phyloP scores from a whole-genome alignment of 148 eudicot genomes.

The Rhododendron vialii region DNA sequence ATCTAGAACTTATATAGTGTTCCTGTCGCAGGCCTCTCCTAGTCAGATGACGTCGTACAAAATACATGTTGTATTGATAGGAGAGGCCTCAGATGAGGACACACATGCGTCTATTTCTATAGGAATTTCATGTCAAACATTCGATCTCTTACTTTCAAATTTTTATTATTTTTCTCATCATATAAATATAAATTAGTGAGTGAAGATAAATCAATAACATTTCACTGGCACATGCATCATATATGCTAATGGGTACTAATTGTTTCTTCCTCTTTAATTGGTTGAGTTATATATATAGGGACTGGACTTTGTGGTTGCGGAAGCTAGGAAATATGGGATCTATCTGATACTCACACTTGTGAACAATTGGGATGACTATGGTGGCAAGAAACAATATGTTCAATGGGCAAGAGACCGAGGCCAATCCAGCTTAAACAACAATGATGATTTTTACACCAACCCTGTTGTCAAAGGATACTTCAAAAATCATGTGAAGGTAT shows the following conservation, averaged over 20 bases:
- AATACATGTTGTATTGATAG: too few relatives aligned
- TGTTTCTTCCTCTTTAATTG: not conserved
- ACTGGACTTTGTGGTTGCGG: constrained; percentile 35
- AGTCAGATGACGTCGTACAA: too few relatives aligned
- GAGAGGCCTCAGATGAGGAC: too few relatives aligned
- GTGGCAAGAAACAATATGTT: constrained; percentile 33
- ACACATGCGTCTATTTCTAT: not conserved
- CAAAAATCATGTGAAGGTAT: constrained; percentile 30
- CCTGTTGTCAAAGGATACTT: constrained; percentile 14
- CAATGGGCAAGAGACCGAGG: constrained; percentile 36
- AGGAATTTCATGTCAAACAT: not conserved
- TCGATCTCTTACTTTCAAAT: not conserved
- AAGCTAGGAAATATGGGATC: constrained; percentile 33
- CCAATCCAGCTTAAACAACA: constrained; percentile 16
- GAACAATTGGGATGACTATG: constrained; percentile 34
- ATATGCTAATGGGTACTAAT: not conserved
- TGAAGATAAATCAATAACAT: not conserved
- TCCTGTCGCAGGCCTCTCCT: too few relatives aligned
- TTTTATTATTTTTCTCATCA: too few relatives aligned
- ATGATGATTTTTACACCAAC: constrained; percentile 33
- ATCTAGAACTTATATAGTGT: too few relatives aligned
- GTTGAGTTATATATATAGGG: constrained; percentile 14
- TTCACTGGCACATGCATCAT: not conserved
- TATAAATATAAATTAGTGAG: not conserved
- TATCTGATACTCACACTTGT: constrained; percentile 25